Percentiles rank a stretch among this genome's conserved stretches.
phyloP scores from a whole-genome alignment of 148 eudicot genomes.

The Rhododendron ovatum region DNA sequence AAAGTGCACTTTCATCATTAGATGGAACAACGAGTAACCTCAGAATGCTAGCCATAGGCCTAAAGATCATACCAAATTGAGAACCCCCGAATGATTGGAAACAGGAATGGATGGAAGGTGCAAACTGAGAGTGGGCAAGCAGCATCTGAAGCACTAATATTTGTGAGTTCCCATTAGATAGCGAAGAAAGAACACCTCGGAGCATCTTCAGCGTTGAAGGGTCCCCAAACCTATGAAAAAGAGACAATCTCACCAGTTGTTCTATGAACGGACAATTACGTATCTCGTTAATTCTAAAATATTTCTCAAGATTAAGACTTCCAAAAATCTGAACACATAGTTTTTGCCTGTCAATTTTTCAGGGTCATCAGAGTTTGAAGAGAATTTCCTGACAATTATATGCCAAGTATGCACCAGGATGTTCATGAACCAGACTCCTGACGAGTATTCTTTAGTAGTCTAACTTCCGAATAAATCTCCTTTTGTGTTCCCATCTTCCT shows the following conservation, averaged over 20 bases:
- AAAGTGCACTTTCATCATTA: neutral
- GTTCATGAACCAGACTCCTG: slow-evolving; percentile 44
- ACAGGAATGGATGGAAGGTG: slow-evolving; percentile 35
- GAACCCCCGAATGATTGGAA: slow-evolving; percentile 26
- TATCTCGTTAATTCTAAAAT: slow-evolving; percentile 51
- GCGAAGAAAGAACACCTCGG: slow-evolving; percentile 39
- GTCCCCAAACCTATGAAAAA: slow-evolving; percentile 79
- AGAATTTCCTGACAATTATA: slow-evolving; percentile 46
- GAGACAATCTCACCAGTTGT: slow-evolving; percentile 48
- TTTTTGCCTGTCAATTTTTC: slow-evolving; percentile 15
- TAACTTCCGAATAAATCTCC: slow-evolving; percentile 16
- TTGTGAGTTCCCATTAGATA: slow-evolving; percentile 46
- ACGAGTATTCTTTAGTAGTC: slow-evolving; percentile 20
- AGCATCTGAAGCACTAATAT: slow-evolving; percentile 57
- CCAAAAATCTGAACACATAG: slow-evolving; percentile 47
- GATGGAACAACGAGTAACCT: slow-evolving; percentile 35
- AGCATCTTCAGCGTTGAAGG: slow-evolving; percentile 54
- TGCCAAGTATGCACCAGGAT: slow-evolving; percentile 61
- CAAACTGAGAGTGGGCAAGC: slow-evolving; percentile 82
- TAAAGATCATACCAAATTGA: slow-evolving; percentile 56
- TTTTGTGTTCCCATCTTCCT: slow-evolving; percentile 19
- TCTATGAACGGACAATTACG: slow-evolving; percentile 44
- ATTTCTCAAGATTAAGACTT: slow-evolving; percentile 42
- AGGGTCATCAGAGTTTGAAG: slow-evolving; percentile 22
- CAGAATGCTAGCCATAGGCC: slow-evolving; percentile 77